phyloP scores from a whole-genome alignment of 768 basidiomycete species.

The Amanita subjunquillea region DNA sequence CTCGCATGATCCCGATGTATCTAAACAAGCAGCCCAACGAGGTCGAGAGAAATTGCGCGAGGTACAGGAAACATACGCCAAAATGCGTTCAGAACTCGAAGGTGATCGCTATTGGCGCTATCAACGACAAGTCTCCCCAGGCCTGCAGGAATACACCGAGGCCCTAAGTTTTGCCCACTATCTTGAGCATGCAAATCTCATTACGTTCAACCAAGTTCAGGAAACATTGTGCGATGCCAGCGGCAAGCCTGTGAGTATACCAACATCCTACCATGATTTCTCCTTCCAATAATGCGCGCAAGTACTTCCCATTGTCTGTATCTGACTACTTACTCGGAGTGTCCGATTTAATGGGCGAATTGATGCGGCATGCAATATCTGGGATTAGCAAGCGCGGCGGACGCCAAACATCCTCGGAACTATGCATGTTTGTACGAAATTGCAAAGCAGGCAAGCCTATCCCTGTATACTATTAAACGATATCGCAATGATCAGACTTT shows the following conservation, averaged over 20 bases:
- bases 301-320: conserved; percentile 64
- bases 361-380: conserved; percentile 93
- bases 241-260: conserved; percentile 51
- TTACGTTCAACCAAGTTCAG: conserved; percentile 64
- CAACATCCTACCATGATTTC: not conserved
- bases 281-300: conserved; percentile 17
- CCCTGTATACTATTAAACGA: not conserved
- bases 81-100: conserved; percentile 48
- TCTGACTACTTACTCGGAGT: conserved; percentile 89
- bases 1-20: conserved; percentile 15
- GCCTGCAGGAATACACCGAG: conserved; percentile 95
- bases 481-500: conserved; percentile 45
- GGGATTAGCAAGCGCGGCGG: conserved; percentile 62
- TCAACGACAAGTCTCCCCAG: conserved; percentile 62
- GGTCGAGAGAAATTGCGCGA: conserved; percentile 56
- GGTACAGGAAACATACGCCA: conserved; percentile 53
- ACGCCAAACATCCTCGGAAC: conserved; percentile 45
- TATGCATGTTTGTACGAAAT: conserved; percentile 61
- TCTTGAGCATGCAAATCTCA: conserved; percentile 56
- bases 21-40: conserved; percentile 35
- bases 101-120: conserved; percentile 73
- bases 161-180: conserved; percentile 85
- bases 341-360: conserved; percentile 91
- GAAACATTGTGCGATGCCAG: conserved; percentile 42
- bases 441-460: conserved; percentile 55